Evolutionary conservation across 106 monocot genomes (phyloP).

Genomic region (Acorus gramineus): DNA sequence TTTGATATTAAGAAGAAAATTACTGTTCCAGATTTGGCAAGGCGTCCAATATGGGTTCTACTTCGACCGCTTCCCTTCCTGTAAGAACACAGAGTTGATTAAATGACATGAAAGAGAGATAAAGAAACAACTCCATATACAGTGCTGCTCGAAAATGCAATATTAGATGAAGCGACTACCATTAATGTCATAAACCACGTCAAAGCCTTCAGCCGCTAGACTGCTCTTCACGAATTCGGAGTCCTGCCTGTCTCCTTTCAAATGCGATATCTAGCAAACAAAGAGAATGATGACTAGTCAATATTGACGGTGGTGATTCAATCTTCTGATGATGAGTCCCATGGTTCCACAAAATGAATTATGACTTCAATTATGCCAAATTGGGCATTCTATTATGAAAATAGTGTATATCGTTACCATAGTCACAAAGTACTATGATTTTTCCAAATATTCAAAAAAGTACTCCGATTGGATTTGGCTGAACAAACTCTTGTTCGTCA

Average conservation of each 20-base stretch:
- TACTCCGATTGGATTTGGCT: no score
- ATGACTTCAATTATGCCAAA: no score
- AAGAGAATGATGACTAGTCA: not conserved
- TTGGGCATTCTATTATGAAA: no score
- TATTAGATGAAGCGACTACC: slow-evolving; percentile 27
- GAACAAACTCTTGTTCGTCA: no score
- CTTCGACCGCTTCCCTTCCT: slow-evolving; percentile 87
- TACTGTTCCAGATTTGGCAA: slow-evolving; percentile 96
- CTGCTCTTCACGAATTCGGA: slow-evolving; percentile 91
- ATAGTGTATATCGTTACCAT: no score
- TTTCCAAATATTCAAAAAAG: no score
- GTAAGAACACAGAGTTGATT: slow-evolving; percentile 5
- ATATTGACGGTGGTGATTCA: not conserved
- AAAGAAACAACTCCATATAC: not conserved
- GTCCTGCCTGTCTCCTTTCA: slow-evolving; percentile 94
- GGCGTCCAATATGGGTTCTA: slow-evolving; percentile 86
- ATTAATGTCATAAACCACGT: slow-evolving; percentile 96
- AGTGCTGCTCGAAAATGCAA: no score
- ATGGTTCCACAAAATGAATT: no score
- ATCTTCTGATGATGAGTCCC: no score
- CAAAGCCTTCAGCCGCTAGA: slow-evolving; percentile 66
- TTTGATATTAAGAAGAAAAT: not conserved
- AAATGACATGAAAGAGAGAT: not conserved
- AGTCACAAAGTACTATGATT: no score
- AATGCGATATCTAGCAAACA: slow-evolving; percentile 50